Evolutionary conservation across 148 eudicot genomes (phyloP).

Genomic region (Spergularia marina): DNA sequence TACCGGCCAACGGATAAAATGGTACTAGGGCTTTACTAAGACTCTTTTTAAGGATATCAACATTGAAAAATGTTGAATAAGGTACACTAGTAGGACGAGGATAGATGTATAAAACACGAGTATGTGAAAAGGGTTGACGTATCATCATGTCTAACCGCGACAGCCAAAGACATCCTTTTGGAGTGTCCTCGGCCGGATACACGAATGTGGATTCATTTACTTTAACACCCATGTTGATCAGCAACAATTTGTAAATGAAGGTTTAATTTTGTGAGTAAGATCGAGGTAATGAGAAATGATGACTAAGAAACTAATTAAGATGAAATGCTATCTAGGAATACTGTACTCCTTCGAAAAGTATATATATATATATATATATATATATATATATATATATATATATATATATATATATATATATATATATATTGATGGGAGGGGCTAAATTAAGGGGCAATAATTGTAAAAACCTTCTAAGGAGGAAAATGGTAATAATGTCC

Average conservation of each 20-base stretch:
- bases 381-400: no score
- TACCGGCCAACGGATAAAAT: constrained; percentile 35
- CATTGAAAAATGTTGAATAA: constrained; percentile 15
- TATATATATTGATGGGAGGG: no score
- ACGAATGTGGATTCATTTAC: constrained; percentile 10
- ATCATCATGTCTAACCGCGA: constrained; percentile 9
- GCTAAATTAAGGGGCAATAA: no score
- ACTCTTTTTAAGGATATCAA: constrained; percentile 16
- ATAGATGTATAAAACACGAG: neutral
- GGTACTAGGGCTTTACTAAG: constrained; percentile 30
- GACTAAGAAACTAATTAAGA: no score
- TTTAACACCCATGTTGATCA: neutral
- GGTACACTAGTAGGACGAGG: neutral
- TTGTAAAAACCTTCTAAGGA: no score
- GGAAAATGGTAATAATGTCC: no score
- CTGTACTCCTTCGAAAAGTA: no score
- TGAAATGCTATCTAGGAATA: no score
- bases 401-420: no score
- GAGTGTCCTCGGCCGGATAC: constrained; percentile 13
- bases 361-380: no score
- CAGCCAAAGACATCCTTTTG: neutral
- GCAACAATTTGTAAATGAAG: no score
- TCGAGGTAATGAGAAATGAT: no score
- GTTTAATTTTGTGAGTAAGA: neutral
- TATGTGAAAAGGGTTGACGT: constrained; percentile 4